phyloP scores from a whole-genome alignment of 139 green algal genomes.

The Picochlorum sp. region DNA sequence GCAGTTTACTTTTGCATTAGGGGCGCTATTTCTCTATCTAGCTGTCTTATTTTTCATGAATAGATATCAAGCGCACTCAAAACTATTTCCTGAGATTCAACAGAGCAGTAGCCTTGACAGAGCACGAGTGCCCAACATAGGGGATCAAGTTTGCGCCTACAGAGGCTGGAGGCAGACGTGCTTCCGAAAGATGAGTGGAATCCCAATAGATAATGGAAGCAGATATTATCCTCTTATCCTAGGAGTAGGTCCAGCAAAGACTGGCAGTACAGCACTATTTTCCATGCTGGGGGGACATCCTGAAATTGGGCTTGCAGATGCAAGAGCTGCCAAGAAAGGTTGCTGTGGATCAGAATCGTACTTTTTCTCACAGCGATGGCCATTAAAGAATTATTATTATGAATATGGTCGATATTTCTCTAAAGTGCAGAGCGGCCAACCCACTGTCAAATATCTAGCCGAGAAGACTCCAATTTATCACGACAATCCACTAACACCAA shows the following conservation, averaged over 20 bases:
- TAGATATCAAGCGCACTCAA: too few relatives aligned
- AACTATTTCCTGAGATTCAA: too few relatives aligned
- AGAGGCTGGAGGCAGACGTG: too few relatives aligned
- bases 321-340: background rate
- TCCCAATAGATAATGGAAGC: too few relatives aligned
- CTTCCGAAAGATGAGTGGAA: too few relatives aligned
- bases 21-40: too few relatives aligned
- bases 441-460: background rate
- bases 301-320: background rate
- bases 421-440: background rate
- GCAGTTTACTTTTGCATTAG: too few relatives aligned
- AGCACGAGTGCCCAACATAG: too few relatives aligned
- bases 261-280: background rate
- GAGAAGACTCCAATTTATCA: constrained; percentile 7
- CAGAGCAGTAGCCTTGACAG: too few relatives aligned
- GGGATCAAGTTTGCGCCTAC: too few relatives aligned
- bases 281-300: background rate
- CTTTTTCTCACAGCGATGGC: constrained; percentile 2
- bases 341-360: constrained; percentile 6
- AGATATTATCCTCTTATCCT: constrained; percentile 7
- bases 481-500: background rate
- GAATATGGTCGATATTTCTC: background rate
- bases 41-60: too few relatives aligned
- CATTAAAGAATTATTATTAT: background rate
- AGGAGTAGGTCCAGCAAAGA: constrained; percentile 5